These are phyloP conservation scores for Gymnopilus junonius DNA, from an alignment of 768 basidiomycete genomes.

Conservation along the genomic window DNA sequence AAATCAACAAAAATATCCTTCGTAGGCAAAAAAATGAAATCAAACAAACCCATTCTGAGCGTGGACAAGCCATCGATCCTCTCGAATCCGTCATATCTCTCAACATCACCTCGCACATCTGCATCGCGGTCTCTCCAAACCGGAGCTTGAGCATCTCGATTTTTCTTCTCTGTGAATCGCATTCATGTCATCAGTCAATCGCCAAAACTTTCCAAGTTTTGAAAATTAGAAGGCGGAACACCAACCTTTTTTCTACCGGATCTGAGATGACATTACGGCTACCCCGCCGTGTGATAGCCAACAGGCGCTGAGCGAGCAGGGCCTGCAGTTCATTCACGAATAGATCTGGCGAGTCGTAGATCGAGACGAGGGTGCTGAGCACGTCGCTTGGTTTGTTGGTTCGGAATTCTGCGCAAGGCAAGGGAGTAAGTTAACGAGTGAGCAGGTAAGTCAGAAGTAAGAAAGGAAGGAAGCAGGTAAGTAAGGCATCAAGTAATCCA, in stretches of 20 bases:
- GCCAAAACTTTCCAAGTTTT: too few relatives aligned
- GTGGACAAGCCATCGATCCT: slow-evolving; percentile 88
- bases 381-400: slow-evolving; percentile 92
- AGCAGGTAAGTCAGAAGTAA: background rate
- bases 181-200: background rate
- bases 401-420: slow-evolving; percentile 97
- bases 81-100: slow-evolving; percentile 96
- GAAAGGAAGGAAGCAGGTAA: background rate
- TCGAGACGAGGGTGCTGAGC: slow-evolving; percentile 94
- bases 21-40: background rate
- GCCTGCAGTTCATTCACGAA: slow-evolving; percentile 96
- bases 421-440: too few relatives aligned
- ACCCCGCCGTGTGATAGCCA: slow-evolving; percentile 81
- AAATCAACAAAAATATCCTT: background rate
- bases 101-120: slow-evolving; percentile 98
- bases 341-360: slow-evolving; percentile 96
- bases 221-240: background rate
- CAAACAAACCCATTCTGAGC: slow-evolving; percentile 58
- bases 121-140: slow-evolving; percentile 91
- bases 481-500: too few relatives aligned
- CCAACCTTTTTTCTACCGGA: slow-evolving; percentile 69
- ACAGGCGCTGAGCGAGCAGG: slow-evolving; percentile 82
- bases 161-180: slow-evolving; percentile 70
- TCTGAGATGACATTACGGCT: too few relatives aligned
- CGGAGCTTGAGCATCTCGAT: slow-evolving; percentile 95